Percentiles rank a stretch among this genome's conserved stretches.
Conservation (phyloP, 768 basidiomycete species). For the Dictyophora rubrovolvata region DNA sequence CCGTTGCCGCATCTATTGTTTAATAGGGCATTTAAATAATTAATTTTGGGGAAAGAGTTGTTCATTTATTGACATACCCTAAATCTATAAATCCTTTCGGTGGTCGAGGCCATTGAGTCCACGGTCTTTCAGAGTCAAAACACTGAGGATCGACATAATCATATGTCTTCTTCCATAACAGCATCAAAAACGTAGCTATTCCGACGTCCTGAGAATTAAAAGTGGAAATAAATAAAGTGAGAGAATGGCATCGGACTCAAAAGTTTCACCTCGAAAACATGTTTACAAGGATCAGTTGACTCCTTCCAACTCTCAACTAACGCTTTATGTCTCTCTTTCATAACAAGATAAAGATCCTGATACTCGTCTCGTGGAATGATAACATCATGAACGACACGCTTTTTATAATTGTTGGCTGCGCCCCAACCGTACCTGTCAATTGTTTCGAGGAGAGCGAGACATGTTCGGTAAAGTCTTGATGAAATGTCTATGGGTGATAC, state of each 20-base stretch:
- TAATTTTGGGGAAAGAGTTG: not conserved
- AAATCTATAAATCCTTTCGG: slow-evolving; percentile 82
- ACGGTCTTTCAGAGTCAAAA: slow-evolving; percentile 26
- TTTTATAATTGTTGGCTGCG: slow-evolving; percentile 68
- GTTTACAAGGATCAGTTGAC: slow-evolving; percentile 77
- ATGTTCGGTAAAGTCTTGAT: slow-evolving; percentile 71
- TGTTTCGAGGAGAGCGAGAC: slow-evolving; percentile 69
- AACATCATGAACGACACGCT: slow-evolving; percentile 76
- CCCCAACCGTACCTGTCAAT: slow-evolving; percentile 89
- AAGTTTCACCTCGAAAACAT: slow-evolving; percentile 69
- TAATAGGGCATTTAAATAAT: not conserved
- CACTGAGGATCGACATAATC: slow-evolving; percentile 1
- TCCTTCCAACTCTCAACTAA: slow-evolving; percentile 70
- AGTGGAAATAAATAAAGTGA: not conserved
- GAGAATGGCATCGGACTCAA: not conserved
- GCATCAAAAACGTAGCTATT: slow-evolving; percentile 86
- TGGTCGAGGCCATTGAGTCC: slow-evolving; percentile 70
- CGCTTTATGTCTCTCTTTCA: slow-evolving; percentile 78
- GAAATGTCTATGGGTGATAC: slow-evolving; percentile 35
- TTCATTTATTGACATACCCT: slow-evolving; percentile 40
- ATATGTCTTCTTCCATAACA: slow-evolving; percentile 80
- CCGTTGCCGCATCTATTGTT: slow-evolving; percentile 78
- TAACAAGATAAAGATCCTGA: slow-evolving; percentile 81
- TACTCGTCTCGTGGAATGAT: slow-evolving; percentile 67
- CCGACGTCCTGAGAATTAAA: slow-evolving; percentile 64